These are phyloP conservation scores for Malbranchea zuffiana DNA, from an alignment of 2,329 filamentous ascomycete genomes.

Conservation along the genomic window DNA sequence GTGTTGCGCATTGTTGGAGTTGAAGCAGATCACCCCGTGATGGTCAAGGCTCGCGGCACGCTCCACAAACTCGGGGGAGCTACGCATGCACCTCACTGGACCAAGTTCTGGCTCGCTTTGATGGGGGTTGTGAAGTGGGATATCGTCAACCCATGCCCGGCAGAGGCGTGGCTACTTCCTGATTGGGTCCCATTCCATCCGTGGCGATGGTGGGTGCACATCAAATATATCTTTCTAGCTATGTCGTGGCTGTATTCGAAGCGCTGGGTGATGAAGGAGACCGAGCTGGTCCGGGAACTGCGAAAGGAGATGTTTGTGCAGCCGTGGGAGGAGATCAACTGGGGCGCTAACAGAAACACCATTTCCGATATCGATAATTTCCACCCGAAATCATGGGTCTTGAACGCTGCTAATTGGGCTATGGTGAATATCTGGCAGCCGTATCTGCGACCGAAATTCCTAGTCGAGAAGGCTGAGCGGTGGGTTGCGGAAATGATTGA, in stretches of 20 bases:
- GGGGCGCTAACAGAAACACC: conserved; percentile 1
- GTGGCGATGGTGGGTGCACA: conserved; percentile 9
- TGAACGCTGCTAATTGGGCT: conserved; percentile 1
- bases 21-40: conserved; percentile 1
- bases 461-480: background rate
- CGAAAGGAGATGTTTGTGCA: conserved; percentile 7
- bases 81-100: background rate
- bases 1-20: conserved; percentile 1
- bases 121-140: conserved; percentile 8
- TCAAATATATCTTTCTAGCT: conserved; percentile 1
- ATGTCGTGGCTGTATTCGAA: conserved; percentile 3
- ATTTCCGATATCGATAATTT: no score
- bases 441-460: background rate
- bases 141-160: conserved; percentile 1
- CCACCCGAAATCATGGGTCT: background rate
- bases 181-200: conserved; percentile 4
- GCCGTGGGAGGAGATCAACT: conserved; percentile 9
- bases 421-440: conserved; percentile 3
- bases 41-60: conserved; percentile 1
- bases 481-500: conserved; percentile 4
- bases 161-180: conserved; percentile 6
- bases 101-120: conserved; percentile 9
- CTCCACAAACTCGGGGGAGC: conserved; percentile 4
- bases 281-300: conserved; percentile 2
- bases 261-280: background rate